These are phyloP conservation scores for Metschnikowia similis DNA, from an alignment of 805 yeast genomes.

Conservation along the genomic window DNA sequence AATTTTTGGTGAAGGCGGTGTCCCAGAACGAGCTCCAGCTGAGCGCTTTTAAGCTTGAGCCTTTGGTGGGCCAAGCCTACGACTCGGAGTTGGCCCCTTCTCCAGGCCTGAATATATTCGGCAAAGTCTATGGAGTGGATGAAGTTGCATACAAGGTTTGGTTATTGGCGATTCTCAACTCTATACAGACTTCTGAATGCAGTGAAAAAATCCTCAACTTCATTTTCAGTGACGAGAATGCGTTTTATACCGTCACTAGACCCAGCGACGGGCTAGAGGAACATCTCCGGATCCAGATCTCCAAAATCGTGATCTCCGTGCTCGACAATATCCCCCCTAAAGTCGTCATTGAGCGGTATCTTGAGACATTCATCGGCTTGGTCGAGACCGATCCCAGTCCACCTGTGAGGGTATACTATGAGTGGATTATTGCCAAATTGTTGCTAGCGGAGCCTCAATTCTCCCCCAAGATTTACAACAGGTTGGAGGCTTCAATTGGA, in stretches of 20 bases:
- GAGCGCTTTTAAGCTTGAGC: conserved; percentile 58
- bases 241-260: conserved; percentile 45
- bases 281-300: conserved; percentile 52
- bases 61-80: conserved; percentile 48
- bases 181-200: conserved; percentile 24
- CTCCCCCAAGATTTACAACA: conserved; percentile 17
- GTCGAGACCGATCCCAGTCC: conserved; percentile 69
- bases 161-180: conserved; percentile 44
- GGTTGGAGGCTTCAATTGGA: conserved; percentile 13
- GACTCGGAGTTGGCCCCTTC: conserved; percentile 39
- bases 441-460: conserved; percentile 25
- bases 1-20: conserved; percentile 43
- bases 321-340: conserved; percentile 29
- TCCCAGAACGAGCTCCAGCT: conserved; percentile 50
- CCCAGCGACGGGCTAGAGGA: conserved; percentile 70
- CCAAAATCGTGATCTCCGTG: conserved; percentile 49
- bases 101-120: conserved; percentile 33
- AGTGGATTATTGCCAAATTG: conserved; percentile 64
- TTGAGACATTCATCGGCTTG: conserved; percentile 33
- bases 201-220: conserved; percentile 29
- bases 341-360: conserved; percentile 6
- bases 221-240: conserved; percentile 34
- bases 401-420: conserved; percentile 65
- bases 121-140: conserved; percentile 48
- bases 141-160: conserved; percentile 54